Percentiles rank a stretch among this genome's conserved stretches.
phyloP scores from a whole-genome alignment of 164 flowering plant genomes.

The Annona cherimola region DNA sequence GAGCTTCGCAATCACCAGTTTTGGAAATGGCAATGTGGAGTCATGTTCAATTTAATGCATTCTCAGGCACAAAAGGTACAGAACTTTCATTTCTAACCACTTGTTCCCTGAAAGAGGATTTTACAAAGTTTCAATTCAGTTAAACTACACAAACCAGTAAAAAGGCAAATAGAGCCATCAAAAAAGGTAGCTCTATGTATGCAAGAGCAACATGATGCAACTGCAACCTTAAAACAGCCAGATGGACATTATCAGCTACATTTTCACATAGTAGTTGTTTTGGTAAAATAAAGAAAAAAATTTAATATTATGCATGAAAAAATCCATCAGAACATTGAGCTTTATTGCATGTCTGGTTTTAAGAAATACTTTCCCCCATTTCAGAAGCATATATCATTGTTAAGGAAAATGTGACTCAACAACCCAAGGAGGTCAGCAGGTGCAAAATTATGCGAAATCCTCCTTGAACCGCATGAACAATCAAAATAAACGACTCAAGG shows the following conservation, averaged over 20 bases:
- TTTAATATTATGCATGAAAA: conserved; percentile 5
- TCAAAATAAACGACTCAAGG: conserved; percentile 13
- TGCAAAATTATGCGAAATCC: background rate
- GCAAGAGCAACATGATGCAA: conserved; percentile 3
- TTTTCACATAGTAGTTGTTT: background rate
- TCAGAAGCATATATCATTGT: conserved; percentile 7
- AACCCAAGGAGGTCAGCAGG: background rate
- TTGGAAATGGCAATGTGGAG: conserved; percentile 12
- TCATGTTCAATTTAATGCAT: conserved; percentile 15
- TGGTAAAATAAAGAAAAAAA: background rate
- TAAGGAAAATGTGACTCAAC: background rate
- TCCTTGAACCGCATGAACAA: conserved; percentile 4
- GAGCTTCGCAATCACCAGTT: conserved; percentile 18
- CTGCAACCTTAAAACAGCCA: background rate
- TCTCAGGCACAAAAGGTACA: conserved; percentile 22
- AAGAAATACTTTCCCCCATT: conserved; percentile 12
- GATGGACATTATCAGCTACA: background rate
- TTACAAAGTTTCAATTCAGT: conserved; percentile 13
- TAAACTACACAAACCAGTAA: background rate
- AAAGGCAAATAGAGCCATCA: background rate
- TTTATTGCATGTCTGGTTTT: background rate
- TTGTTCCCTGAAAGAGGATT: conserved; percentile 27
- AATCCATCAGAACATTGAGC: background rate
- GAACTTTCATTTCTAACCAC: conserved; percentile 21
- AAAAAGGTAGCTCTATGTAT: background rate